phyloP scores from a whole-genome alignment of 2,329 filamentous ascomycete genomes.

The Phialocephala subalpina region DNA sequence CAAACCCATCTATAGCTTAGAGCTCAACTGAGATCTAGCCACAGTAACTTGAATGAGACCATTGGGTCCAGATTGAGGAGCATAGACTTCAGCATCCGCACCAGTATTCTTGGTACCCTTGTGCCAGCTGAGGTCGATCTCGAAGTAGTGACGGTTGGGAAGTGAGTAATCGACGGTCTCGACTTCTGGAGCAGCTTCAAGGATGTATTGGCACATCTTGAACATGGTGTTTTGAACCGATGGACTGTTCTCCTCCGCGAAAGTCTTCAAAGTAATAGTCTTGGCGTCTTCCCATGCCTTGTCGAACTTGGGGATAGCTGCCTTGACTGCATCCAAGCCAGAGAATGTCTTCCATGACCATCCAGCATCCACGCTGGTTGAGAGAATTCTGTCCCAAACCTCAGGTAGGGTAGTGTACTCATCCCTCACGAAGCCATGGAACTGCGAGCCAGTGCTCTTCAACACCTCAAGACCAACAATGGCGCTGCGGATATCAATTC shows the following conservation, averaged over 20 bases:
- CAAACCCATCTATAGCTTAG: constrained; percentile 37
- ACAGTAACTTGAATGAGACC: constrained; percentile 96
- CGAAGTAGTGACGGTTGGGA: constrained; percentile 99
- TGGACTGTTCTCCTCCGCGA: constrained; percentile 88
- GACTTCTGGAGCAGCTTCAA: constrained; percentile 76
- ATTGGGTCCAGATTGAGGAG: constrained; percentile 91
- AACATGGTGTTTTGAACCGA: constrained; percentile 99
- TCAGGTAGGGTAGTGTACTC: constrained; percentile 92
- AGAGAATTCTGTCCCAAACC: constrained; percentile 94
- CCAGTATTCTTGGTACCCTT: constrained; percentile 95
- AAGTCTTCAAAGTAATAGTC: constrained; percentile 87
- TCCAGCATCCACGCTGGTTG: constrained; percentile 86
- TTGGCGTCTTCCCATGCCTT: constrained; percentile 80
- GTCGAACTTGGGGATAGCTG: constrained; percentile 74
- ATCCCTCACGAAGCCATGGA: constrained; percentile 92
- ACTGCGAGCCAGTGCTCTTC: constrained; percentile 95
- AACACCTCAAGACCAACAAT: constrained; percentile 87
- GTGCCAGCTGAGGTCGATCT: constrained; percentile 96
- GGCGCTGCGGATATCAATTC: constrained; percentile 78
- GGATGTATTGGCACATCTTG: constrained; percentile 92
- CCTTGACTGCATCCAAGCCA: constrained; percentile 71
- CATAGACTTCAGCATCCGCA: constrained; percentile 94
- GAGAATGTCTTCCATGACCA: constrained; percentile 87
- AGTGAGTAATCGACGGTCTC: constrained; percentile 81
- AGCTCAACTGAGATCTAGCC: constrained; percentile 53